Evolutionary conservation across 2,329 filamentous ascomycete species (phyloP), one percentile per base, ranked within the genome.

Genomic region (Fusarium sp.): DNA sequence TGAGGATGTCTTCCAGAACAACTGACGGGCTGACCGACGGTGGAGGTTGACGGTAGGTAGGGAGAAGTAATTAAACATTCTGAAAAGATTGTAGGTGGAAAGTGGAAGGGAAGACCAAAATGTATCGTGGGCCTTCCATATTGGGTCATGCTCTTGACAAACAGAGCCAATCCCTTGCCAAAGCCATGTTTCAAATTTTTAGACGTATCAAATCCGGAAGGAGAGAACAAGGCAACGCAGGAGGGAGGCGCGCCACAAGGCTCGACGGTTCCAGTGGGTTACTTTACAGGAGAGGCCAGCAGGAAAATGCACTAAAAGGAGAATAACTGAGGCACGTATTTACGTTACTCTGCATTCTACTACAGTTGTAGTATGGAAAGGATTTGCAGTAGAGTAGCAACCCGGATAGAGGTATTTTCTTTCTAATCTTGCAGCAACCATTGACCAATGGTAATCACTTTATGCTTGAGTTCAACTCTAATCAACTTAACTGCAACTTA

Each of bases 101-200:
- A 60, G 40, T 48, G 61, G 37, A 60, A 71, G 54, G 49, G 49
- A 34, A 25, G 14, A 27, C 44, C 48, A 22, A 37, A n/a, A 65
- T 61, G 59, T 52, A 48, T 61, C 68, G 65, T 45, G 65, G 56
- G 49, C 63, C 63, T 68, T 69, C 66, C 55, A 24, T 25, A 25
- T 53, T 70, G 42, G 65, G 63, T n/a, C 27, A 24, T 48, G 55
- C 25, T 52, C 34, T 65, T 66, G 47, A 62, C 67, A 48, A 61
- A 60, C 58, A 47, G 48, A 57, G 54, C 51, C 47, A 41, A 45
- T 65, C 60, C 52, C 32, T 30, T 27, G 42, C 45, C 61, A 34
- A 63, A 70, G 58, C 49, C 57, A 47, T 57, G 72, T 75, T 74
- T 74, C 72, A 74, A 69, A 68, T 67, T 74, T 59, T 62, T 71